Conservation (phyloP, 2,329 filamentous ascomycete species). For the Mycosphaerella sp. region DNA sequence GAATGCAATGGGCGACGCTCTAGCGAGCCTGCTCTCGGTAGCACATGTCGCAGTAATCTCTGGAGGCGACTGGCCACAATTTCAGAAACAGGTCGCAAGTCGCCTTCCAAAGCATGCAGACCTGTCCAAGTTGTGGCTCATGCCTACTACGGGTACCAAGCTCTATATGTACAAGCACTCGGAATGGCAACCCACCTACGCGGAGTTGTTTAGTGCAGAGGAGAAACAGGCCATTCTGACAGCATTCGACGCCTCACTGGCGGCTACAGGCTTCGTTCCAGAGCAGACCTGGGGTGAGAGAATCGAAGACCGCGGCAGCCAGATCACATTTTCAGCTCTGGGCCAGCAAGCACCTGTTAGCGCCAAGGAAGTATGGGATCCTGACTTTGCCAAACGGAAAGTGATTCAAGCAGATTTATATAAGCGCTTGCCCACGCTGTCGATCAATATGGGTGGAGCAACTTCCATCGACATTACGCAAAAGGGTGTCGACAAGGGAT, state of each 20-base stretch:
- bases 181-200: conserved; percentile 29
- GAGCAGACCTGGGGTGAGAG: conserved; percentile 37
- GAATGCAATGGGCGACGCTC: conserved; percentile 32
- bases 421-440: conserved; percentile 34
- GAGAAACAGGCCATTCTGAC: conserved; percentile 10
- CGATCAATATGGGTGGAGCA: conserved; percentile 39
- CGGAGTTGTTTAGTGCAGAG: conserved; percentile 36
- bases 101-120: conserved; percentile 35
- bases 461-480: conserved; percentile 39
- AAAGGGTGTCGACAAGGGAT: conserved; percentile 37
- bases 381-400: conserved; percentile 38
- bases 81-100: conserved; percentile 38
- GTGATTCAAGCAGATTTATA: conserved; percentile 37
- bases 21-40: conserved; percentile 35
- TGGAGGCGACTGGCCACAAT: conserved; percentile 40
- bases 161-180: conserved; percentile 32
- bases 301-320: conserved; percentile 40
- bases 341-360: conserved; percentile 37
- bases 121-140: conserved; percentile 38
- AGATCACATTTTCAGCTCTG: conserved; percentile 41
- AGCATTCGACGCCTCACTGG: conserved; percentile 34
- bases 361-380: conserved; percentile 37
- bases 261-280: conserved; percentile 35
- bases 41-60: conserved; percentile 40
- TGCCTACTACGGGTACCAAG: conserved; percentile 41